Base-by-base conservation (phyloP, 495 filamentous ascomycete species). In the Daldinia bambusicola region DNA sequence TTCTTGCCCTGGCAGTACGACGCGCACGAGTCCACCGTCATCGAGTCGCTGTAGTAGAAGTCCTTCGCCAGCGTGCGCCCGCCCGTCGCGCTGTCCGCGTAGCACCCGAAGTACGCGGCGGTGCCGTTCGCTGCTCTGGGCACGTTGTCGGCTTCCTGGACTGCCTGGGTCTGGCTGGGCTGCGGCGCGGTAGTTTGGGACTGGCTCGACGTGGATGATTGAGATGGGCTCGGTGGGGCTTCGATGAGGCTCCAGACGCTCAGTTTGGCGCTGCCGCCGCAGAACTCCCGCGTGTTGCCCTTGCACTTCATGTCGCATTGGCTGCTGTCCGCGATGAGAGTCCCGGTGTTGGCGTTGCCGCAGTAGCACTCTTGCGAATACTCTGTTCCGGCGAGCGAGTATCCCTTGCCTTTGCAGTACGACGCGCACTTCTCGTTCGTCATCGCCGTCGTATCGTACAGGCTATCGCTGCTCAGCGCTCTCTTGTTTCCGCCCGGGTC, bases 301-400 rank as follows among this genome's bases (percentile, higher is more conserved):
- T 64, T 77, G 66, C 84, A 86, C 5, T 74, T 52, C 69, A 74
- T 77, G 36, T 76, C 61, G 65, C 84, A 86, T 31, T 64, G 66
- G 0, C 63, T 66, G 2, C 78, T 64, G 34, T 77, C 69, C 2
- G 73, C 61, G 52, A 80, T 38, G 37, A 76, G 63, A 22, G 59
- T 69, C 48, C 65, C 53, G 34, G 74, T 55, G 41, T 76, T 70
- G 0, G 20, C 9, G 9, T 78, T 74, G 4, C 77, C 79, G 45
- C 82, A 84, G 59, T 78, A 84, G 56, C 83, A 85, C 68, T 84
- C 79, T 20, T 74, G 64, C 7, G 65, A 65, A 56, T 79, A 80
- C 50, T 84, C 83, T n/a, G 79, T 63, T 8, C 83, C 83, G 9
- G 82, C 80, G 16, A 81, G 71, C 4, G 67, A 59, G 57, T 69